Evolutionary conservation across 768 basidiomycete species (phyloP), one percentile per base, ranked within the genome.

Genomic region (Erythrobasidium yunnanense): DNA sequence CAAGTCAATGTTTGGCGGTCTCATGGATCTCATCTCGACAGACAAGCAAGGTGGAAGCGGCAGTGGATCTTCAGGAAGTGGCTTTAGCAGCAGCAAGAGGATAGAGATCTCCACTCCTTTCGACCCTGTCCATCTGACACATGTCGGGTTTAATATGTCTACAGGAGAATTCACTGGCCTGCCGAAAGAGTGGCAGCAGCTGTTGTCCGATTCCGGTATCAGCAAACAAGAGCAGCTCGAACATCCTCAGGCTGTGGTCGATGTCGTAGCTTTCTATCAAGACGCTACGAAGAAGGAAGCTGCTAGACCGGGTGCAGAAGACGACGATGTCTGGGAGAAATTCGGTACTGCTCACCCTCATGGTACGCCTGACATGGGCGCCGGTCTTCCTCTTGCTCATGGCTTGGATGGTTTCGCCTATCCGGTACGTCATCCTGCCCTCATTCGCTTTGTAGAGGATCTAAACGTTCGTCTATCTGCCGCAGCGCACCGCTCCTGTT

Each of bases 101-200:
- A 73, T 76, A 22, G 90, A 93, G 77, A 97, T 99, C 80, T 90
- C 88, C 75, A 92, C 91, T 0, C 95, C 95, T 0, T 97, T 93
- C 76, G 95, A 99, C 77, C 95, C 95, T 32, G 93, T 97, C 38
- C 93, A 97, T 79, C 86, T 99, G 73, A 97, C 95, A 1, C 95
- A 99, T 75, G 95, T 99, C 75, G 93, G 93, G 67, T 97, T 96
- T 84, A 96, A 99, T 77, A 88, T 89, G 4, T 93, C 90, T 65
- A 97, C 93, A 0, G 95, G 95, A 66, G 93, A 99, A 78, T 97
- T 92, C 78, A 91, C 90, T 56, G 95, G 95, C 1, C 81, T 99
- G 32, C 95, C 95, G 1, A 93, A 93, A 77, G 93, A 97, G 79
- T 99, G 95, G 95, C 95, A 99, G 74, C 90, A 96, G 76, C 81